phyloP scores from a whole-genome alignment of 2,329 filamentous ascomycete species.

The Phyllosticta capitalensis region DNA sequence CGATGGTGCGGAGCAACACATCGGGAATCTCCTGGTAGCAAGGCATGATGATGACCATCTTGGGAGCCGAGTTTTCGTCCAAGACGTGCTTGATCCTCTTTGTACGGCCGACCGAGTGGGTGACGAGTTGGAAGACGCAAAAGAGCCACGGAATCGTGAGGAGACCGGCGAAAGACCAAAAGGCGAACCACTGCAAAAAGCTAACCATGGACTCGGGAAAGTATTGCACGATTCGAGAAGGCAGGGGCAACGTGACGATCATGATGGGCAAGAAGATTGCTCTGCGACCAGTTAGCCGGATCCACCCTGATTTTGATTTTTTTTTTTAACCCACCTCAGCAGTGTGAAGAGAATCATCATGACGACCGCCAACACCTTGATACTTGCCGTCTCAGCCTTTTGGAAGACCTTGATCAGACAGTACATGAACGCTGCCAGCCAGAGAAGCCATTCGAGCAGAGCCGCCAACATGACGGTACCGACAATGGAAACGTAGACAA shows the following conservation, averaged over 20 bases:
- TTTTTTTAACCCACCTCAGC: neutral
- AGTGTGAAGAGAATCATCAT: conserved; percentile 60
- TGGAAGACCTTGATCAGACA: conserved; percentile 79
- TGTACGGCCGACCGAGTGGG: conserved; percentile 70
- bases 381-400: conserved; percentile 83
- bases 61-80: conserved; percentile 78
- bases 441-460: conserved; percentile 85
- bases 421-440: conserved; percentile 89
- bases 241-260: conserved; percentile 83
- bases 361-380: conserved; percentile 65
- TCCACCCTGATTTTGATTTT: neutral
- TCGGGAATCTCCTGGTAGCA: conserved; percentile 89
- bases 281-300: conserved; percentile 37
- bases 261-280: conserved; percentile 85
- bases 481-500: conserved; percentile 41
- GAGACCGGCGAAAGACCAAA: conserved; percentile 82
- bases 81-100: conserved; percentile 76
- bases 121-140: conserved; percentile 85
- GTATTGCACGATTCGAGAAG: conserved; percentile 57
- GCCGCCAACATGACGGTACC: conserved; percentile 75
- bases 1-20: conserved; percentile 72
- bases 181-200: conserved; percentile 86
- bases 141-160: conserved; percentile 86
- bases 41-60: conserved; percentile 93
- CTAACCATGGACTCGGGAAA: conserved; percentile 62